Percentiles rank a stretch among this genome's conserved stretches.
These are phyloP conservation scores for Ogataea hybrid DNA, from an alignment of 1,139 yeast genomes.

Conservation along the genomic window DNA sequence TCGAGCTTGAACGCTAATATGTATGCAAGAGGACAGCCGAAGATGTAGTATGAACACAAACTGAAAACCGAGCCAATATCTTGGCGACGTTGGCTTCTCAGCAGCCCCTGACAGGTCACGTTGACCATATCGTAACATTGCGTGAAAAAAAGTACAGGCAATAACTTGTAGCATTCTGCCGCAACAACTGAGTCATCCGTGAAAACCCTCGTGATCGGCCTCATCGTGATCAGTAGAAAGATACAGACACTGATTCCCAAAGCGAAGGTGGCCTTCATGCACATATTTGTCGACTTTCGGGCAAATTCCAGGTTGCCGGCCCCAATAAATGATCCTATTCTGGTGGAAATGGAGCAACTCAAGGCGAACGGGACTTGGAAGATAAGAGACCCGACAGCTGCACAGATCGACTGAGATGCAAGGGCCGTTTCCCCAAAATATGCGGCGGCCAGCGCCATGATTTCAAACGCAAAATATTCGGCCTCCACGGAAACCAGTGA, in stretches of 20 bases:
- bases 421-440: conserved; percentile 40
- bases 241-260: conserved; percentile 28
- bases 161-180: conserved; percentile 20
- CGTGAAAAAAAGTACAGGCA: conserved; percentile 33
- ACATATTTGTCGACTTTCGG: conserved; percentile 23
- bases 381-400: conserved; percentile 33
- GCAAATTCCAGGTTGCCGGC: conserved; percentile 28
- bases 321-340: conserved; percentile 35
- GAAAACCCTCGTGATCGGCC: conserved; percentile 29
- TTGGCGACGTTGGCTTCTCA: conserved; percentile 28
- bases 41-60: conserved; percentile 22
- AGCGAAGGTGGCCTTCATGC: conserved; percentile 25
- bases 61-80: conserved; percentile 25
- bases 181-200: conserved; percentile 31
- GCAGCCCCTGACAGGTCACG: conserved; percentile 43
- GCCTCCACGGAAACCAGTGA: conserved; percentile 56
- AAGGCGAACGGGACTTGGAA: conserved; percentile 37
- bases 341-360: conserved; percentile 34
- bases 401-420: conserved; percentile 36
- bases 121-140: conserved; percentile 43
- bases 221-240: conserved; percentile 24
- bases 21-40: conserved; percentile 26
- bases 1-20: conserved; percentile 21
- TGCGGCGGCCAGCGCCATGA: conserved; percentile 63
- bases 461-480: conserved; percentile 81